Evolutionary conservation across 306 rosid species (phyloP), one percentile per base, ranked within the genome.

Genomic region (Vigna radiata): DNA sequence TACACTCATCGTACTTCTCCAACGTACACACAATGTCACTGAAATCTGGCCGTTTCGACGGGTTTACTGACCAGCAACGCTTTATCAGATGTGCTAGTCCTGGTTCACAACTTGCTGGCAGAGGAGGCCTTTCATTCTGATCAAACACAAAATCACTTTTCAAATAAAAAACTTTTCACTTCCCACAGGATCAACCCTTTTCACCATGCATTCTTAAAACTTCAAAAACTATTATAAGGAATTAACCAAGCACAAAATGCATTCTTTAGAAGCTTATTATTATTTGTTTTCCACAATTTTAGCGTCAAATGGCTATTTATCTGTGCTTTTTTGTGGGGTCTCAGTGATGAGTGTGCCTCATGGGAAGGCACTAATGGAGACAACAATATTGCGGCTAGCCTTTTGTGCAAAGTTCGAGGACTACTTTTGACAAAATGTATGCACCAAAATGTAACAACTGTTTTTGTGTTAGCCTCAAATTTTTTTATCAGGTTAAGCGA

Each of bases 121-220:
- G 25, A 10, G 97, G 97, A 68, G 98, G 98, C 66, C 98, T 82
- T 76, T 94, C 98, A 41, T 94, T 92, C 98, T 94, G 93, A 85
- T 49, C 29, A 65, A 4, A 31, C 21, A 16, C 36, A 16, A 66
- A 14, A 54, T 80, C n/a, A 76, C 53, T 36, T 49, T 56, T 58
- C 23, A 4, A 31, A 19, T 33, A 0, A 33, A 76, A 76, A 18
- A 39, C 0, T 43, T 43, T 33, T 55, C 9, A 43, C 52, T 72
- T 37, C 17, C 43, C 2, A 56, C n/a, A 8, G 6, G 14, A 44
- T 25, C 8, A 60, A 10, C 14, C 70, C 27, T 25, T 25, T 25
- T 25, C 27, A 25, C 27, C 27, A 25, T 25, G 3, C 27, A 25
- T 25, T 25, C 27, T 25, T 2, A 25, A 25, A 0, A 25, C 8